phyloP scores from a whole-genome alignment of 305 asterid genomes.

The Fraxinus baroniana region DNA sequence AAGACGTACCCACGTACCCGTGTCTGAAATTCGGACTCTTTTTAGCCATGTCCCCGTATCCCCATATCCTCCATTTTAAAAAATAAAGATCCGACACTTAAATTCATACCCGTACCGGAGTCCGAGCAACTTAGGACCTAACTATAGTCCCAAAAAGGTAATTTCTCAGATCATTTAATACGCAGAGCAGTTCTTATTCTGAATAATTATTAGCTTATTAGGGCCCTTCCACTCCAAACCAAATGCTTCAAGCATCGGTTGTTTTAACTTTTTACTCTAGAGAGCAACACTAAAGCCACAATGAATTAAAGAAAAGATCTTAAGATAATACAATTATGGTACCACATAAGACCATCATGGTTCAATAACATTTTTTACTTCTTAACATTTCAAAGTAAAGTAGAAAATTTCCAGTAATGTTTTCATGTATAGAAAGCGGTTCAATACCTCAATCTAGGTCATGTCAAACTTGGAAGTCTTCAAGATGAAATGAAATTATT shows the following conservation, averaged over 20 bases:
- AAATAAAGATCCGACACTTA: too few relatives aligned
- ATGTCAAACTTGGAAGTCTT: background rate
- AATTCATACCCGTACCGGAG: too few relatives aligned
- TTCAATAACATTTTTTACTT: background rate
- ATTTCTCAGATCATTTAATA: background rate
- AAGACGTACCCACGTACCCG: too few relatives aligned
- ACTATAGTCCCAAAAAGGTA: background rate
- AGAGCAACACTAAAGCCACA: constrained; percentile 4
- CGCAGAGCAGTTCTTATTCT: background rate
- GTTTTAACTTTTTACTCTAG: constrained; percentile 6
- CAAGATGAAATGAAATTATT: background rate
- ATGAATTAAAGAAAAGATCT: background rate
- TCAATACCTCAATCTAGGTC: background rate
- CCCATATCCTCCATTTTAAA: too few relatives aligned
- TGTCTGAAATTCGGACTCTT: too few relatives aligned
- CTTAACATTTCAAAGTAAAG: background rate
- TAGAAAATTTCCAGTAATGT: background rate
- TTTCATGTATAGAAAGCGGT: background rate
- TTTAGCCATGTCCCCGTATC: too few relatives aligned
- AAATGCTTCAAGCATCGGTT: constrained; percentile 4
- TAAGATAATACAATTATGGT: background rate
- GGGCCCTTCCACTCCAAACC: constrained; percentile 13
- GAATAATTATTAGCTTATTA: background rate
- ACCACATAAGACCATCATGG: background rate
- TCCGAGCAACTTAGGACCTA: background rate